These are phyloP conservation scores for Mycena olivaceomarginata DNA, from an alignment of 768 basidiomycete species.

Conservation along the genomic window DNA sequence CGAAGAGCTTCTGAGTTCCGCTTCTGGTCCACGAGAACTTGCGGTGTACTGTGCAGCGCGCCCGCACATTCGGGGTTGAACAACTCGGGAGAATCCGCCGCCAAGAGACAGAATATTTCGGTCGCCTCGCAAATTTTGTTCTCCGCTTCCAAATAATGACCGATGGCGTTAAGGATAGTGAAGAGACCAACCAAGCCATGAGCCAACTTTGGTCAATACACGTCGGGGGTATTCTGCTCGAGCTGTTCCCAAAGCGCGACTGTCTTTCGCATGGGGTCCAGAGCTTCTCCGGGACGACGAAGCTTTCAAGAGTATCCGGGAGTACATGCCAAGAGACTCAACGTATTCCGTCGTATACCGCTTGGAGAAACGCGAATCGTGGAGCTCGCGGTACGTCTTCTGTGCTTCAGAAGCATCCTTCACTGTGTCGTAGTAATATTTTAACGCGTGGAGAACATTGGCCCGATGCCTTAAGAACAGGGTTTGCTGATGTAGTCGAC, in stretches of 20 bases:
- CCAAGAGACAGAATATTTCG: slow-evolving; percentile 1
- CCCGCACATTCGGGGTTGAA: slow-evolving; percentile 23
- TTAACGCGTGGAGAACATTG: neutral
- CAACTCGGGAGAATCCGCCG: neutral
- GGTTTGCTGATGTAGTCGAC: neutral
- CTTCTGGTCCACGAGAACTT: slow-evolving; percentile 5
- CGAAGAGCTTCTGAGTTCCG: neutral
- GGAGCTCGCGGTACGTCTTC: neutral
- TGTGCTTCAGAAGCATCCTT: neutral
- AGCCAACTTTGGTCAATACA: slow-evolving; percentile 10
- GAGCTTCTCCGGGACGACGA: neutral
- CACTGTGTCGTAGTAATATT: neutral
- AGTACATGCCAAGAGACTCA: slow-evolving; percentile 14
- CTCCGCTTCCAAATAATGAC: neutral
- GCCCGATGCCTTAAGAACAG: slow-evolving; percentile 28
- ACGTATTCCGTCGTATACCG: slow-evolving; percentile 9
- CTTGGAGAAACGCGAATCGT: too few relatives aligned
- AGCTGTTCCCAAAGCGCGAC: neutral
- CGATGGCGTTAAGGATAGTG: neutral
- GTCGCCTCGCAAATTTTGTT: neutral
- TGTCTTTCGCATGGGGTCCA: neutral
- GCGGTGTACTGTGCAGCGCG: slow-evolving; percentile 15
- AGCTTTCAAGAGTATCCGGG: neutral
- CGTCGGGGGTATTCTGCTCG: neutral
- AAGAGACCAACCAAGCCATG: neutral